Evolutionary conservation across 2,329 filamentous ascomycete genomes (phyloP).

Genomic region (Ascochyta clinopodiicola): DNA sequence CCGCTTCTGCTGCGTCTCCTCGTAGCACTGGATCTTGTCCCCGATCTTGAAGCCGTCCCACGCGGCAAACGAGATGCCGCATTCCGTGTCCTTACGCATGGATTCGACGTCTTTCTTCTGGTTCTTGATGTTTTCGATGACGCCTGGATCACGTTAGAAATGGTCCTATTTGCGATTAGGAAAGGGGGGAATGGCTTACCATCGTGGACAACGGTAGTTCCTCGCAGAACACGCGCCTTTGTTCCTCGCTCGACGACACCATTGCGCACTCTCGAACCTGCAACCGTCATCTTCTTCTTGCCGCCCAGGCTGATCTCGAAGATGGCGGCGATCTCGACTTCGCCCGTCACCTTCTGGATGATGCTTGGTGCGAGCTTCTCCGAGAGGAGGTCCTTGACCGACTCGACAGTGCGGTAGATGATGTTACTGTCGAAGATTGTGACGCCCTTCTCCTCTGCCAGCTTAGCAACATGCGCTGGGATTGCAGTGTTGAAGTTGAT

Average conservation of each 20-base stretch:
- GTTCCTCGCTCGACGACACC: constrained; percentile 70
- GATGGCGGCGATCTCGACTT: constrained; percentile 82
- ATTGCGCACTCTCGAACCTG: constrained; percentile 86
- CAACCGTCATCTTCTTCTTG: constrained; percentile 74
- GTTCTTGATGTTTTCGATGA: constrained; percentile 82
- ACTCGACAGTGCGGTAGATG: constrained; percentile 81
- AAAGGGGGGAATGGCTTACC: constrained; percentile 64
- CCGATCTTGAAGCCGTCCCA: constrained; percentile 82
- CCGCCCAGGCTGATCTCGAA: constrained; percentile 85
- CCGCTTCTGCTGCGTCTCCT: constrained; percentile 77
- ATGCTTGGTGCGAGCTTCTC: constrained; percentile 72
- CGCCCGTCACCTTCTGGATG: constrained; percentile 76
- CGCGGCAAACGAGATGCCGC: constrained; percentile 81
- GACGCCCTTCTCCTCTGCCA: constrained; percentile 76
- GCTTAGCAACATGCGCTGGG: constrained; percentile 69
- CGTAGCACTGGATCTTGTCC: constrained; percentile 87
- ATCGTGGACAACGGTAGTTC: constrained; percentile 75
- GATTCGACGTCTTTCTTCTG: constrained; percentile 89
- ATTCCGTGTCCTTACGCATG: constrained; percentile 92
- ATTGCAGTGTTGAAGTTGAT: constrained; percentile 84
- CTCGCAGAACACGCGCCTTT: constrained; percentile 74
- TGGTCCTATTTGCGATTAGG: not conserved
- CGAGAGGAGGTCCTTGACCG: constrained; percentile 71
- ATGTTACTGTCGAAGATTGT: constrained; percentile 83
- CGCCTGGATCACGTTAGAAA: constrained; percentile 60